These are phyloP conservation scores for Fusarium sp. DNA, from an alignment of 2,329 filamentous ascomycete genomes.

Conservation along the genomic window DNA sequence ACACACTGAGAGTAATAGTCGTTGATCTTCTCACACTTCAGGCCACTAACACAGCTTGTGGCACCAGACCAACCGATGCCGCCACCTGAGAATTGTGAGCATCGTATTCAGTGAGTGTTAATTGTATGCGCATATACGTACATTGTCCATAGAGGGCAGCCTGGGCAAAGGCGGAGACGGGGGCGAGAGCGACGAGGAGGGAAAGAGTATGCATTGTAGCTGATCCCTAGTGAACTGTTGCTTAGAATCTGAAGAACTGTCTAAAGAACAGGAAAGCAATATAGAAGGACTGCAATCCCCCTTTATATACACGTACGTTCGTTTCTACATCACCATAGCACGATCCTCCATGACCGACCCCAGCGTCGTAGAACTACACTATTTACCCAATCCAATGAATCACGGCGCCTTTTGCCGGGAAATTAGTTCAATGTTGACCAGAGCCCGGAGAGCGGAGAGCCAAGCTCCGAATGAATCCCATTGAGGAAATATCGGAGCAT, in stretches of 20 bases:
- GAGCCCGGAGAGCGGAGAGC: conserved; percentile 18
- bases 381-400: neutral
- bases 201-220: conserved; percentile 16
- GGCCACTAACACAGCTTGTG: conserved; percentile 10
- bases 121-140: neutral
- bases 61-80: neutral
- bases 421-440: neutral
- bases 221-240: neutral
- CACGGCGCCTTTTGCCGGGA: conserved; percentile 3
- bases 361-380: neutral
- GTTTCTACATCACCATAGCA: neutral
- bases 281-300: neutral
- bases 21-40: conserved; percentile 26
- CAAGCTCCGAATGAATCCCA: conserved; percentile 28
- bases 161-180: conserved; percentile 14
- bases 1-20: conserved; percentile 26
- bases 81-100: conserved; percentile 3
- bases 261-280: neutral
- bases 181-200: conserved; percentile 17
- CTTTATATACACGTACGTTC: conserved; percentile 16
- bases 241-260: neutral
- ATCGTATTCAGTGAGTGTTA: rapidly evolving
- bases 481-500: conserved; percentile 35
- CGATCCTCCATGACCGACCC: neutral
- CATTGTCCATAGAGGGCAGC: conserved; percentile 24